Conservation (phyloP, 1,284 basidiomycete genomes). For the Laetiporus sulphureus region DNA sequence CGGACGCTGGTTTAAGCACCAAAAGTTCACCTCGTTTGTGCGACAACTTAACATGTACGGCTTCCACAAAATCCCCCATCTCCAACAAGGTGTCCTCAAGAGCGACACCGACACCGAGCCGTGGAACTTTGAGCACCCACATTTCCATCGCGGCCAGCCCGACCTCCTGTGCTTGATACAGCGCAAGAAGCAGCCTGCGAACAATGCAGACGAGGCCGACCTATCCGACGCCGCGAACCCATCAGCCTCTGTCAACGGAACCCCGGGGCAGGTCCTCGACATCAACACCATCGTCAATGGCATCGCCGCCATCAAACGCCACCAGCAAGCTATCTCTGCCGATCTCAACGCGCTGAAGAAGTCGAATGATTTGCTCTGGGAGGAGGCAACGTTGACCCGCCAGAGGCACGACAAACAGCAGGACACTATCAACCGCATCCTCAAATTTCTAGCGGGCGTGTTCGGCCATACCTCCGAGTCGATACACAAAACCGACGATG, state of each 20-base stretch:
- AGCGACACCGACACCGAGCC: slow-evolving; percentile 80
- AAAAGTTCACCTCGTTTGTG: slow-evolving; percentile 91
- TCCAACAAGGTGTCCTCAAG: slow-evolving; percentile 90
- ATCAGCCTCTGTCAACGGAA: slow-evolving; percentile 17
- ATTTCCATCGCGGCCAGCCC: slow-evolving; percentile 87
- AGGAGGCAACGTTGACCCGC: slow-evolving; percentile 79
- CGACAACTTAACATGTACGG: slow-evolving; percentile 98
- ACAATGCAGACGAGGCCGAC: slow-evolving; percentile 26
- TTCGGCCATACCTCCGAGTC: slow-evolving; percentile 61
- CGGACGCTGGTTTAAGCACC: slow-evolving; percentile 94
- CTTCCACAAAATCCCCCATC: slow-evolving; percentile 93
- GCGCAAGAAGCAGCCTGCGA: slow-evolving; percentile 54
- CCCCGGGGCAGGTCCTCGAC: slow-evolving; percentile 57
- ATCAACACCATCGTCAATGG: slow-evolving; percentile 75
- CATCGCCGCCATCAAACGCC: slow-evolving; percentile 84
- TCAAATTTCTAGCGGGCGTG: slow-evolving; percentile 90
- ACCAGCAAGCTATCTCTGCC: slow-evolving; percentile 84
- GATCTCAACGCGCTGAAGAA: slow-evolving; percentile 87
- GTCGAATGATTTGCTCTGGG: slow-evolving; percentile 89
- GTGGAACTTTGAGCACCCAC: slow-evolving; percentile 90
- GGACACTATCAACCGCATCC: slow-evolving; percentile 95
- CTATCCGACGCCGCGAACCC: slow-evolving; percentile 18
- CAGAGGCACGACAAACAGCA: slow-evolving; percentile 87
- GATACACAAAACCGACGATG: slow-evolving; percentile 39
- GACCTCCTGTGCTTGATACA: slow-evolving; percentile 89